Percentiles rank a stretch among this genome's conserved stretches.
Evolutionary conservation across 306 rosid genomes (phyloP).

Genomic region (Cucurbita ficifolia): DNA sequence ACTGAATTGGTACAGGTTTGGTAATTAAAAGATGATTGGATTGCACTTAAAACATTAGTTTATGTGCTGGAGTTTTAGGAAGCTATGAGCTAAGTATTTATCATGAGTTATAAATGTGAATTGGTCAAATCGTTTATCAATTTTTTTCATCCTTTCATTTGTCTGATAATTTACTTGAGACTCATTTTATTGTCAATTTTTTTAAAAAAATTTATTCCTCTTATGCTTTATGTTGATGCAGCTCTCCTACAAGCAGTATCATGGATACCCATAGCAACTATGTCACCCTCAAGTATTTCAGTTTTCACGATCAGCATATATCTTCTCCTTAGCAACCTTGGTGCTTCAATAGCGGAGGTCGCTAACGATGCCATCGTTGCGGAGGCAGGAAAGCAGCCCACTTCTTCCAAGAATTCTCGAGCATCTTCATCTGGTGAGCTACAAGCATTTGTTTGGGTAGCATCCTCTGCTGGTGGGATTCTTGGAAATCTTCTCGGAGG

Average conservation of each 20-base stretch:
- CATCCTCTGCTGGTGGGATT: slow-evolving; percentile 76
- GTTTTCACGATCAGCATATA: slow-evolving; percentile 38
- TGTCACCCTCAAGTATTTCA: slow-evolving; percentile 45
- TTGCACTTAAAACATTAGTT: neutral
- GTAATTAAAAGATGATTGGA: neutral
- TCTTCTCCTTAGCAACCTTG: slow-evolving; percentile 80
- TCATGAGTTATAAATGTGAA: neutral
- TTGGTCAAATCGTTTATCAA: neutral
- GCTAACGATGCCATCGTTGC: slow-evolving; percentile 93
- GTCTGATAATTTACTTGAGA: neutral
- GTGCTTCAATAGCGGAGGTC: slow-evolving; percentile 88
- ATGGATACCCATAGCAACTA: slow-evolving; percentile 62
- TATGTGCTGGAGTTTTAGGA: neutral
- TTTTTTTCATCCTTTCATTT: neutral
- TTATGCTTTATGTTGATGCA: slow-evolving; percentile 20
- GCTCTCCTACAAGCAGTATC: slow-evolving; percentile 82
- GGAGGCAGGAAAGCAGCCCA: slow-evolving; percentile 47
- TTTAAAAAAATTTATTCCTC: neutral
- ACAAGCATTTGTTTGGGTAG: slow-evolving; percentile 85
- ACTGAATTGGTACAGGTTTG: neutral
- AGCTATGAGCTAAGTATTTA: neutral
- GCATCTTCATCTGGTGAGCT: slow-evolving; percentile 55
- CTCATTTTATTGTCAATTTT: neutral
- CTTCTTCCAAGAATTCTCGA: slow-evolving; percentile 26
- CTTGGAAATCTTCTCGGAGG: slow-evolving; percentile 76